Evolutionary conservation across 345 rosid genomes (phyloP).

Genomic region (Iberis pinnata): DNA sequence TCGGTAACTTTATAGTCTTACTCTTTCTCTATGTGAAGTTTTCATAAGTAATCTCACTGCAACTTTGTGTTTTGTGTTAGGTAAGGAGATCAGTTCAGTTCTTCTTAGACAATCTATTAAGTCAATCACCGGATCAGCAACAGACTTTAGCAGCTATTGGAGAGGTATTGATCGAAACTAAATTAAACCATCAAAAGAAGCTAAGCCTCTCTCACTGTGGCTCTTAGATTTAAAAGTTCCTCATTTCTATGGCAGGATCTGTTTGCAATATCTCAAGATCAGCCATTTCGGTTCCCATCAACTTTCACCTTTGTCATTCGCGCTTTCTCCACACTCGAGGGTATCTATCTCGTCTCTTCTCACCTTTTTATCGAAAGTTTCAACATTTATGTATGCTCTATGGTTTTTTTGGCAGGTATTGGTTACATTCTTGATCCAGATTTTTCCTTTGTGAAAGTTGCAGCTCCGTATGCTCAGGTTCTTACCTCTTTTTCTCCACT

Average conservation of each 20-base stretch:
- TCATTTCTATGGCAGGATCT: slow-evolving; percentile 53
- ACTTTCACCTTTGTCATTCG: slow-evolving; percentile 80
- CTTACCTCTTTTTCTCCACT: background rate
- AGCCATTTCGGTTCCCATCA: slow-evolving; percentile 89
- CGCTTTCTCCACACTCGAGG: slow-evolving; percentile 95
- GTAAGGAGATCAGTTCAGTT: slow-evolving; percentile 95
- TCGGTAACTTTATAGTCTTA: slow-evolving; percentile 39
- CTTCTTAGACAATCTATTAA: slow-evolving; percentile 72
- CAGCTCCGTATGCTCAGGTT: slow-evolving; percentile 96
- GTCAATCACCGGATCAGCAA: slow-evolving; percentile 81
- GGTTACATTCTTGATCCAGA: slow-evolving; percentile 80
- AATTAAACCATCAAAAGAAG: background rate
- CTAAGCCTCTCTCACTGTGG: slow-evolving; percentile 1
- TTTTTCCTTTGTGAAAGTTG: slow-evolving; percentile 77
- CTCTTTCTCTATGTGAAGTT: slow-evolving; percentile 16
- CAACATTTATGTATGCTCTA: background rate
- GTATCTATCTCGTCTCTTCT: slow-evolving; percentile 32
- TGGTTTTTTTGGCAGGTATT: slow-evolving; percentile 54
- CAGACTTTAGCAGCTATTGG: slow-evolving; percentile 85
- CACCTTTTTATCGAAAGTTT: background rate
- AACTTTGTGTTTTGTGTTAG: slow-evolving; percentile 32
- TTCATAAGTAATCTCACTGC: background rate
- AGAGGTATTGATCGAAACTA: slow-evolving; percentile 44
- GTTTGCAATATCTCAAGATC: slow-evolving; percentile 91
- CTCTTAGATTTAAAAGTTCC: background rate